Percentiles rank a stretch among this genome's conserved stretches.
These are phyloP conservation scores for Pythium utonaiense DNA, from an alignment of 352 stramenopile genomes.

Conservation along the genomic window DNA sequence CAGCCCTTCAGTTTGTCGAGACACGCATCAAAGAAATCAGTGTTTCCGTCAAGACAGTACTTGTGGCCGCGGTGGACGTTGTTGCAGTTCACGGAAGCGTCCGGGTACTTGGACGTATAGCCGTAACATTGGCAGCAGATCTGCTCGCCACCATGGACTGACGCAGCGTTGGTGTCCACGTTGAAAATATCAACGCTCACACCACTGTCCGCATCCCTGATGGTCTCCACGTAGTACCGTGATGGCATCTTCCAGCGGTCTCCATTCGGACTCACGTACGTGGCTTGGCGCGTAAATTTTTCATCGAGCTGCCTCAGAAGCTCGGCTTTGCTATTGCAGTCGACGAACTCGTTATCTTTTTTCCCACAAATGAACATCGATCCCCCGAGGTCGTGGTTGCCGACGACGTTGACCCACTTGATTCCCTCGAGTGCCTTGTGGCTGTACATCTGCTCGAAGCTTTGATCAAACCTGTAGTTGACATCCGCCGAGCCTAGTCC, in stretches of 20 bases:
- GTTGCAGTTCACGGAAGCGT: slow-evolving; percentile 33
- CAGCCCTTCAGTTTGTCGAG: slow-evolving; percentile 51
- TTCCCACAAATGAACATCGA: slow-evolving; percentile 78
- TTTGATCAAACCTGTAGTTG: slow-evolving; percentile 57
- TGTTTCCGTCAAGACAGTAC: slow-evolving; percentile 50
- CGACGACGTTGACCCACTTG: slow-evolving; percentile 69
- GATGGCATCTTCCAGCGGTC: slow-evolving; percentile 63
- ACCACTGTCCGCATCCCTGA: slow-evolving; percentile 27
- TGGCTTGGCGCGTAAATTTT: slow-evolving; percentile 57
- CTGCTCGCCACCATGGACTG: slow-evolving; percentile 55
- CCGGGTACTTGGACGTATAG: slow-evolving; percentile 53
- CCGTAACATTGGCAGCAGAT: slow-evolving; percentile 81
- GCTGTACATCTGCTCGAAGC: slow-evolving; percentile 66
- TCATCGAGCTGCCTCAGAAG: slow-evolving; percentile 62
- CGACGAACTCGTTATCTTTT: slow-evolving; percentile 55
- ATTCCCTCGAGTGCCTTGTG: slow-evolving; percentile 40
- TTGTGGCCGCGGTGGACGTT: slow-evolving; percentile 43
- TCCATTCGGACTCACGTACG: slow-evolving; percentile 61
- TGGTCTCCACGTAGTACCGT: slow-evolving; percentile 61
- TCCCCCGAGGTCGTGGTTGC: slow-evolving; percentile 70
- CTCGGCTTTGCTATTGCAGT: slow-evolving; percentile 52
- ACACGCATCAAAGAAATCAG: slow-evolving; percentile 56
- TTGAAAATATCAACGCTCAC: slow-evolving; percentile 71
- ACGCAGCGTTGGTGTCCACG: slow-evolving; percentile 57
- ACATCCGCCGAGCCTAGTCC: slow-evolving; percentile 61